A percentile compares a stretch with the other conserved stretches of the same genome.
These are phyloP conservation scores for Mycoemilia scoparia DNA, from an alignment of 192 early-diverging fungal species.

Conservation along the genomic window DNA sequence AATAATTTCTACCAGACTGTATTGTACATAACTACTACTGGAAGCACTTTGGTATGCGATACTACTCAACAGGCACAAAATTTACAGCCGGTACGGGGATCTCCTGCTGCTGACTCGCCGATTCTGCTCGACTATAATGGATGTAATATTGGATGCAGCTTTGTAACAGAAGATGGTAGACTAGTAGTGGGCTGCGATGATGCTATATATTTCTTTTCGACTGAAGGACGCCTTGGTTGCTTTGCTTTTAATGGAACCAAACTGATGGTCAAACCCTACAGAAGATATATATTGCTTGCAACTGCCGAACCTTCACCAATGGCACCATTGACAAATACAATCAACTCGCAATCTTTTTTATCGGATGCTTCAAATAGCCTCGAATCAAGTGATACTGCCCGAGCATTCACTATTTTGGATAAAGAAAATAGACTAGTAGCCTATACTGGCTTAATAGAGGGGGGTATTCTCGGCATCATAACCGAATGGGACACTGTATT, in stretches of 20 bases:
- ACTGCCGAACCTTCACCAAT: constrained; percentile 14
- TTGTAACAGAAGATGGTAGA: constrained; percentile 51
- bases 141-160: constrained; percentile 50
- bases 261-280: constrained; percentile 11
- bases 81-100: constrained; percentile 2
- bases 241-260: constrained; percentile 66
- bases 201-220: constrained; percentile 79
- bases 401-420: constrained; percentile 56
- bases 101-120: constrained; percentile 7
- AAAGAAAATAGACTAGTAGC: constrained; percentile 85
- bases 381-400: constrained; percentile 26
- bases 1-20: constrained; percentile 6
- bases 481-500: constrained; percentile 83
- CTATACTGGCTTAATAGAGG: constrained; percentile 56
- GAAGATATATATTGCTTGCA: constrained; percentile 15
- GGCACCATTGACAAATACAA: constrained; percentile 18
- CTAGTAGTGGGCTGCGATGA: constrained; percentile 77
- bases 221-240: constrained; percentile 80
- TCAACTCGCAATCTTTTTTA: constrained; percentile 35
- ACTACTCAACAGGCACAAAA: constrained; percentile 13
- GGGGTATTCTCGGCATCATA: constrained; percentile 48
- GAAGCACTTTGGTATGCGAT: constrained; percentile 22
- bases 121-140: constrained; percentile 67
- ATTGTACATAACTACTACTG: constrained; percentile 16
- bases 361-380: constrained; percentile 7